Evolutionary conservation across 2,329 filamentous ascomycete genomes (phyloP).

Genomic region (Colletotrichum higginsianum): DNA sequence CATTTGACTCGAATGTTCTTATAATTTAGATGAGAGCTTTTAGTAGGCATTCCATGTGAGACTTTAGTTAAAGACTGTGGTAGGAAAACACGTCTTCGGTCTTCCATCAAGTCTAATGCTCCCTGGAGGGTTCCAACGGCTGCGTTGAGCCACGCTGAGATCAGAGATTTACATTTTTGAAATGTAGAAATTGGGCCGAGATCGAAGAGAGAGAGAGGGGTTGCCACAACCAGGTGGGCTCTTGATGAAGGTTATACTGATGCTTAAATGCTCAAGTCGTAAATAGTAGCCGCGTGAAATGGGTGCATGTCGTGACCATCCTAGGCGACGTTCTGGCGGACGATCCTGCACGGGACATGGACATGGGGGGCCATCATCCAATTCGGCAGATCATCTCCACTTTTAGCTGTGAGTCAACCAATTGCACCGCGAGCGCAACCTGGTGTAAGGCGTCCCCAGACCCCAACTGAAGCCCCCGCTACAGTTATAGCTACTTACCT

Average conservation of each 20-base stretch:
- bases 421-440: conserved; percentile 14
- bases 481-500: neutral
- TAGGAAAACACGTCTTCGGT: too few species aligned
- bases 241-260: neutral
- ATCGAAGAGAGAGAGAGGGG: neutral
- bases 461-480: neutral
- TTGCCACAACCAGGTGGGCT: neutral
- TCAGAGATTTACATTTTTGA: too few species aligned
- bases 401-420: neutral
- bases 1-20: too few species aligned
- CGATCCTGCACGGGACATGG: neutral
- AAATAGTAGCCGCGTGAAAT: neutral
- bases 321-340: neutral
- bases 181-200: neutral
- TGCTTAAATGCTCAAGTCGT: neutral
- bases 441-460: neutral
- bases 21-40: too few species aligned
- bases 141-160: too few species aligned
- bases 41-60: too few species aligned
- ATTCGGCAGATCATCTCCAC: neutral
- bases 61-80: too few species aligned
- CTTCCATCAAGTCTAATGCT: too few species aligned
- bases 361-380: neutral
- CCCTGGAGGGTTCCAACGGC: too few species aligned
- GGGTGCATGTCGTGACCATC: neutral